Evolutionary conservation across 345 rosid genomes (phyloP), one percentile per base, ranked within the genome.

Genomic region (Eutrema heterophyllum): DNA sequence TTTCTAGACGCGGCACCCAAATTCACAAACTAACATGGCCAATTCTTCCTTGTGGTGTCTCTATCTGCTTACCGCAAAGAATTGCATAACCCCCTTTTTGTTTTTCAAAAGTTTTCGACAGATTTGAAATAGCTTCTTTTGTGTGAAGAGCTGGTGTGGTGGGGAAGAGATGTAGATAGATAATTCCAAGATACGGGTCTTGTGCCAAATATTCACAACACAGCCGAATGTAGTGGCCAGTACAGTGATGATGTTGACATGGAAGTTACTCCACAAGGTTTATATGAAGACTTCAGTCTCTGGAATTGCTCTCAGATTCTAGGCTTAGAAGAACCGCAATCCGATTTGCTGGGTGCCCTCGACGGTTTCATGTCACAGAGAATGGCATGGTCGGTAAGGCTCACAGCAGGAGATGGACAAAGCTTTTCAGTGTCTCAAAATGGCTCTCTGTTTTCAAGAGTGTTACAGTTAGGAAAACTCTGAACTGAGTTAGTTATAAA

Each of bases 341-440:
- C 89, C 1, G 95, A 88, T 66, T 82, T 88, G 52, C 96, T 85
- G 59, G 82, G 83, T 62, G 89, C 86, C 3, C 82, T 89, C 21
- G 86, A 86, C 32, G 68, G 82, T 56, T 86, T 88, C 78, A 78
- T 87, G 74, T 32, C 81, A 81, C 63, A 80, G 54, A 79, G 24
- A 57, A 83, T 24, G 77, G 78, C 14, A 76, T 77, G 21, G 67
- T 81, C 2, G 79, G 78, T 7, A 88, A 70, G 52, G 85, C 85
- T 70, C 97, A 96, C 26, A 88, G 88, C 65, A 88, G 71, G 82
- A 85, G 97, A 79, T 95, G 99, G 99, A 86, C 88, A 45, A 95
- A 85, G 86, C 74, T 95, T 44, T 88, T 81, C 70, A 88, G 91
- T 35, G 90, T 95, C 61, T 78, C 93, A 61, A 89, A 88, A 79